Evolutionary conservation across 306 rosid species (phyloP).

Genomic region (Cicer cuneatum): DNA sequence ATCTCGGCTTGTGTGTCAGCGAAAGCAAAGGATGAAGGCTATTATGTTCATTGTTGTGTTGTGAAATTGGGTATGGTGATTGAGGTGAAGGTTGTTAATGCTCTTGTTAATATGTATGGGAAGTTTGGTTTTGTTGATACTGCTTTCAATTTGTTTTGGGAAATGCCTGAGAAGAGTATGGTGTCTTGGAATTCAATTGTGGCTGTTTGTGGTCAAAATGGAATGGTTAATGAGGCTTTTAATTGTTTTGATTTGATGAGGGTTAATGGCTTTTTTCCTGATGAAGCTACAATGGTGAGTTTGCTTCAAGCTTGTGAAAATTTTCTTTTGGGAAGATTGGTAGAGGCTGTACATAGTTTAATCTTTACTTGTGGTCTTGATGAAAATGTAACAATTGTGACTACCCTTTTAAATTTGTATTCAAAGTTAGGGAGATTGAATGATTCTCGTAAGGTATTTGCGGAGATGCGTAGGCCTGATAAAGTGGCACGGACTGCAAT

Average conservation of each 20-base stretch:
- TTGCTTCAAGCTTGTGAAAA: conserved; percentile 71
- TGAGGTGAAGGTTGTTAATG: conserved; percentile 65
- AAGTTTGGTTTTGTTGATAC: conserved; percentile 56
- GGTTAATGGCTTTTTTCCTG: conserved; percentile 55
- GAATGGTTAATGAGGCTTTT: conserved; percentile 52
- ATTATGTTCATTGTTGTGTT: conserved; percentile 63
- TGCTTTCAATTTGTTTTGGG: conserved; percentile 60
- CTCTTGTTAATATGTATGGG: conserved; percentile 74
- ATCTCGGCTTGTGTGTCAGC: conserved; percentile 61
- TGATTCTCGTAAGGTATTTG: conserved; percentile 58
- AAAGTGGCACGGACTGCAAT: conserved; percentile 83
- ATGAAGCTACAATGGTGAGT: conserved; percentile 65
- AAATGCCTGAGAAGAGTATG: conserved; percentile 52
- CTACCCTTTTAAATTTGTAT: conserved; percentile 64
- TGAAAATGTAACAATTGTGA: conserved; percentile 53
- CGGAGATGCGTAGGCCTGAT: conserved; percentile 61
- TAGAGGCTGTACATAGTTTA: conserved; percentile 64
- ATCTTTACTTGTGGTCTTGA: conserved; percentile 53
- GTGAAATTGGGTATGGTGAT: conserved; percentile 60
- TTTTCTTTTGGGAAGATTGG: conserved; percentile 55
- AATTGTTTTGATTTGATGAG: conserved; percentile 62
- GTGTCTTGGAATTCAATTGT: conserved; percentile 80
- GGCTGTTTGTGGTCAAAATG: conserved; percentile 55
- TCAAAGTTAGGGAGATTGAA: conserved; percentile 73
- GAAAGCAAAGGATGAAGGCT: conserved; percentile 54